Conservation (phyloP, 1,284 basidiomycete genomes). For the Ustilago vetiveriae region DNA sequence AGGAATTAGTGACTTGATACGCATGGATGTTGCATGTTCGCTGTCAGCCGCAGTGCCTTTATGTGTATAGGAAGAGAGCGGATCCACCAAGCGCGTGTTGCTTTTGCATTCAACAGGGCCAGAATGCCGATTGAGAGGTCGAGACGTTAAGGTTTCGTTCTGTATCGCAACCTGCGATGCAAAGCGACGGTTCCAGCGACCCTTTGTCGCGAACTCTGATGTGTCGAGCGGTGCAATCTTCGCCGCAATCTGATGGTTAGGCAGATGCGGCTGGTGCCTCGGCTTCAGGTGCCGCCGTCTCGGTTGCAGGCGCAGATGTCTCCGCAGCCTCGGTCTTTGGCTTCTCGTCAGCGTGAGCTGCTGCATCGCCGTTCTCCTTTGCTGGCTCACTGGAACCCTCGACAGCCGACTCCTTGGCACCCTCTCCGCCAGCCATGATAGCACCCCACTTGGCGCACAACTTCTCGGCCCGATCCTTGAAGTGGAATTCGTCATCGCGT, state of each 20-base stretch:
- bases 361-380: constrained; percentile 22
- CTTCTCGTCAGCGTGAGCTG: constrained; percentile 15
- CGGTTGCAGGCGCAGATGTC: neutral
- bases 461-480: constrained; percentile 76
- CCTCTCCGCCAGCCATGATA: constrained; percentile 30
- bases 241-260: too few species aligned
- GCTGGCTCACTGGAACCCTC: constrained; percentile 15
- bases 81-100: too few species aligned
- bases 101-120: too few species aligned
- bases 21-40: neutral
- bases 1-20: neutral
- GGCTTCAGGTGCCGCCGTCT: neutral
- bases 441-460: constrained; percentile 68
- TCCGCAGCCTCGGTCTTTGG: constrained; percentile 16
- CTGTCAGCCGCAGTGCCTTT: too few species aligned
- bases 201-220: too few species aligned
- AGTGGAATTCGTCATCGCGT: constrained; percentile 83
- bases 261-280: constrained; percentile 16
- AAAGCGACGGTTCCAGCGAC: too few species aligned
- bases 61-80: too few species aligned
- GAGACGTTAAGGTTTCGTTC: too few species aligned
- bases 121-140: too few species aligned
- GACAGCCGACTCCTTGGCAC: constrained; percentile 6
- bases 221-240: too few species aligned
- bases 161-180: too few species aligned